These are phyloP conservation scores for Biscogniauxia sp. DNA, from an alignment of 2,329 filamentous ascomycete species.

Conservation along the genomic window DNA sequence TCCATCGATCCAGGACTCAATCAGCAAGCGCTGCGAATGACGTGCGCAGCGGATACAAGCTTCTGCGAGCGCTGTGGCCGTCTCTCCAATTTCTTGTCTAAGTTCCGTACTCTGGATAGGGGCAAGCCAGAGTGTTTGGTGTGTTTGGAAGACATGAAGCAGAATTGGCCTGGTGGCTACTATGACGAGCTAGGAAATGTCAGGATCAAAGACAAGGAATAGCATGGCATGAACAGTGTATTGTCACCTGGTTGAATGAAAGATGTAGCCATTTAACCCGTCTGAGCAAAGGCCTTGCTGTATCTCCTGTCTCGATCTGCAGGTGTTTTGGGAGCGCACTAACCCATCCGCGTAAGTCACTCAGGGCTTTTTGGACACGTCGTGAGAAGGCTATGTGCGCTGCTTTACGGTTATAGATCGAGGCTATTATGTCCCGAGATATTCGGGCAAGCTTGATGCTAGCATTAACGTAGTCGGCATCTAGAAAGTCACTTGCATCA, in stretches of 20 bases:
- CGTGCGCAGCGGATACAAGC: constrained; percentile 45
- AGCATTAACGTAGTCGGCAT: constrained; percentile 33
- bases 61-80: constrained; percentile 39
- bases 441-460: constrained; percentile 39
- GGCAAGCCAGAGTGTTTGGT: constrained; percentile 21
- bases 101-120: neutral
- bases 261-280: constrained; percentile 8
- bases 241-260: constrained; percentile 14
- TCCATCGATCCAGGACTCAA: constrained; percentile 45
- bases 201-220: neutral
- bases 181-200: constrained; percentile 29
- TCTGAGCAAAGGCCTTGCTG: constrained; percentile 1
- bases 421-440: constrained; percentile 27
- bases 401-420: constrained; percentile 32
- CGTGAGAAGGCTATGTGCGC: constrained; percentile 24
- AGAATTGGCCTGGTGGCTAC: constrained; percentile 35
- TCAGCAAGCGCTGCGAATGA: constrained; percentile 42
- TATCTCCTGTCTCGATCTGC: constrained; percentile 20
- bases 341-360: constrained; percentile 35
- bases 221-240: no score
- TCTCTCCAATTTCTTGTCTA: constrained; percentile 29
- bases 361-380: constrained; percentile 34
- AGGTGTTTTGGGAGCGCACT: constrained; percentile 32
- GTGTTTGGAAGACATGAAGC: constrained; percentile 32
- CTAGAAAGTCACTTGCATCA: constrained; percentile 28